These are phyloP conservation scores for Heracleum sosnowskyi DNA, from an alignment of 129 eudicot species.

Conservation along the genomic window DNA sequence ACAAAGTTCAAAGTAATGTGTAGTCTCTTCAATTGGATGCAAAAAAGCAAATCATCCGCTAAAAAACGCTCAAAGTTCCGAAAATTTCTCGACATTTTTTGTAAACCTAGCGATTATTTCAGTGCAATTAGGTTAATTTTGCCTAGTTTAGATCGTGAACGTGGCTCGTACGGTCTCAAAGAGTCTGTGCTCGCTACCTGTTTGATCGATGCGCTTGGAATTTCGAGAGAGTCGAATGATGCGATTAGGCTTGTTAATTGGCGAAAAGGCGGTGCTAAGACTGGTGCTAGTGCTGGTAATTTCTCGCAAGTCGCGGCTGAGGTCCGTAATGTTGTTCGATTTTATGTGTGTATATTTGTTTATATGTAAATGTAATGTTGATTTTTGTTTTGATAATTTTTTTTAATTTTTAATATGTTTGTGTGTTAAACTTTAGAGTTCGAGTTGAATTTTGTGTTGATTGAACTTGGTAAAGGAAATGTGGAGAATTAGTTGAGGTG, in stretches of 20 bases:
- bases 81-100: conserved; percentile 67
- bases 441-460: neutral
- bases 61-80: conserved; percentile 76
- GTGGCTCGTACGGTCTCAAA: conserved; percentile 86
- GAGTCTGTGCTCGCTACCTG: conserved; percentile 86
- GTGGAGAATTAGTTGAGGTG: neutral
- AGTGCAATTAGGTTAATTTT: conserved; percentile 68
- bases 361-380: neutral
- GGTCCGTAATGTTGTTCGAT: conserved; percentile 19
- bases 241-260: conserved; percentile 78
- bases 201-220: conserved; percentile 78
- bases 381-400: neutral
- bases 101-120: conserved; percentile 66
- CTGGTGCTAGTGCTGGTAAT: conserved; percentile 75
- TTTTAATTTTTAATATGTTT: no score
- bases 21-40: conserved; percentile 84
- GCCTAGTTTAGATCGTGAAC: conserved; percentile 80
- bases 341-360: neutral
- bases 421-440: neutral
- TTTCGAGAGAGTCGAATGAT: conserved; percentile 78
- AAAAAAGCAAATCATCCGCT: conserved; percentile 53
- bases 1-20: conserved; percentile 73
- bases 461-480: neutral
- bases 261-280: conserved; percentile 93
- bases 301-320: conserved; percentile 79